Conservation (phyloP, 1,139 yeast species). For the Hyphopichia buzzinii region DNA sequence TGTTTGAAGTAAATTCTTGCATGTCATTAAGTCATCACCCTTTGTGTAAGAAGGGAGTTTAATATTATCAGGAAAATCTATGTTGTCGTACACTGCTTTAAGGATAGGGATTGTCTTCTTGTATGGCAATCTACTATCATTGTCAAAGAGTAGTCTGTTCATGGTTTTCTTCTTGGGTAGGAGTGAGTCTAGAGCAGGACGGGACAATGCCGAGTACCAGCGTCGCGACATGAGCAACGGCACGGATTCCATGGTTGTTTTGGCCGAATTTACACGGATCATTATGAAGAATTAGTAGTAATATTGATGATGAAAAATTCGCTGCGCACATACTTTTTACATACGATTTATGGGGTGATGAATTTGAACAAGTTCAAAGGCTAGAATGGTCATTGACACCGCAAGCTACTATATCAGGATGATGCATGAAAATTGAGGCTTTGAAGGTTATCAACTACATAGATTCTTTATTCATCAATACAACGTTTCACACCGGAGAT, state of each 20-base stretch:
- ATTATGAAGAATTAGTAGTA: too few relatives aligned
- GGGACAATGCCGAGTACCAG: background rate
- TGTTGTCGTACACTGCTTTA: constrained; percentile 44
- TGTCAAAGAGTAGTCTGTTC: constrained; percentile 62
- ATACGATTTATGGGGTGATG: too few relatives aligned
- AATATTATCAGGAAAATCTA: constrained; percentile 36
- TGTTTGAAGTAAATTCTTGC: constrained; percentile 65
- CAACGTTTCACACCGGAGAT: too few relatives aligned
- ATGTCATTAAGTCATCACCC: constrained; percentile 60
- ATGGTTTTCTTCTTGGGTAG: constrained; percentile 59
- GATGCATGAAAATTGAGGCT: too few relatives aligned
- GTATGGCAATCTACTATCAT: constrained; percentile 57
- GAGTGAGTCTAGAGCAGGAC: constrained; percentile 48
- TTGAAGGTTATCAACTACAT: too few relatives aligned
- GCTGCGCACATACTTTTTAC: background rate
- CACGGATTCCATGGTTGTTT: too few relatives aligned
- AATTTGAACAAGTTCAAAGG: too few relatives aligned
- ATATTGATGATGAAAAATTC: background rate
- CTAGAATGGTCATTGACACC: too few relatives aligned
- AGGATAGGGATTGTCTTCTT: constrained; percentile 53
- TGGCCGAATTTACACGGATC: too few relatives aligned
- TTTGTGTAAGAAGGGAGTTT: constrained; percentile 44
- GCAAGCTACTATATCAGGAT: too few relatives aligned
- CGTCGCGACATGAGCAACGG: background rate
- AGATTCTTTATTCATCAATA: too few relatives aligned